A percentile compares a stretch with the other conserved stretches of the same genome.
Conservation (phyloP, 2,329 filamentous ascomycete genomes). For the Aspergillus costaricaensis region DNA sequence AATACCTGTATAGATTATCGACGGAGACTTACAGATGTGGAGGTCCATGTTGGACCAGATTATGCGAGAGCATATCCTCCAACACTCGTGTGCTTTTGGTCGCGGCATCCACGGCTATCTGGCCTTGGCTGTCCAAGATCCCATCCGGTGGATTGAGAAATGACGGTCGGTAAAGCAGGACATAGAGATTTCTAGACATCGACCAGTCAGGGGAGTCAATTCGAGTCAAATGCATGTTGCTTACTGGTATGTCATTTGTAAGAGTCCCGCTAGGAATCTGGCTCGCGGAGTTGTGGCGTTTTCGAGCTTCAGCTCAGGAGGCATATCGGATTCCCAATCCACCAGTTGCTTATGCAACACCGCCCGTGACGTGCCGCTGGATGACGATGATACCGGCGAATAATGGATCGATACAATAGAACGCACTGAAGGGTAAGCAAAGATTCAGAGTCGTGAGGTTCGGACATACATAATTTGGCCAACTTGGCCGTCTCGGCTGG, state of each 20-base stretch:
- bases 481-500: conserved; percentile 44
- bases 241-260: conserved; percentile 51
- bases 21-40: conserved; percentile 42
- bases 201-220: background rate
- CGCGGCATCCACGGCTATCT: conserved; percentile 49
- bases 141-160: conserved; percentile 40
- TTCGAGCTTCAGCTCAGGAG: conserved; percentile 36
- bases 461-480: conserved; percentile 36
- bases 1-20: background rate
- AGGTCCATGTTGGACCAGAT: conserved; percentile 48
- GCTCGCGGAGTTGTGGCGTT: conserved; percentile 32
- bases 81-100: conserved; percentile 50
- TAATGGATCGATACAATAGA: conserved; percentile 42
- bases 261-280: conserved; percentile 43
- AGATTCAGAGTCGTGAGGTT: background rate
- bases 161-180: conserved; percentile 48
- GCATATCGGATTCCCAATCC: conserved; percentile 44
- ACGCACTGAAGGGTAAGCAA: background rate
- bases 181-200: conserved; percentile 45
- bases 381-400: conserved; percentile 25
- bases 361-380: conserved; percentile 26
- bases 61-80: conserved; percentile 51
- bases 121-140: conserved; percentile 36
- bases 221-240: background rate
- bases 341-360: conserved; percentile 36